Evolutionary conservation across 257 asterid species (phyloP), one percentile per base, ranked within the genome.

Genomic region (Linderniella brevidens): DNA sequence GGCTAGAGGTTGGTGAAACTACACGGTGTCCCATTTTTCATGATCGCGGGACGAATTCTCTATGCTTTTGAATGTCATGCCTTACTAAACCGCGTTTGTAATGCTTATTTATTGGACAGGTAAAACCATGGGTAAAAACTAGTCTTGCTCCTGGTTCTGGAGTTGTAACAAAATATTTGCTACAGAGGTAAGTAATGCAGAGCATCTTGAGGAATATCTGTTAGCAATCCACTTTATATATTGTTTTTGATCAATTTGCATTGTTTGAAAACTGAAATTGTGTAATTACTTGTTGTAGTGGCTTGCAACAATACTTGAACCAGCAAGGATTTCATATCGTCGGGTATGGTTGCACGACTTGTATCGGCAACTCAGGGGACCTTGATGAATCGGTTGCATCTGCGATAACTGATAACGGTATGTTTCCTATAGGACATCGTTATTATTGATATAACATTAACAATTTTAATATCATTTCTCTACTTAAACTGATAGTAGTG

Each of bases 61-160:
- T n/a, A n/a, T n/a, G n/a, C n/a, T n/a, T n/a, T n/a, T n/a, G n/a
- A n/a, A n/a, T n/a, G n/a, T n/a, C n/a, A n/a, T n/a, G n/a, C n/a
- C n/a, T n/a, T n/a, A n/a, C n/a, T n/a, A n/a, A n/a, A n/a, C n/a
- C n/a, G n/a, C 51, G 17, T 46, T 29, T 17, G 1, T 8, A 15
- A 3, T 46, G 15, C 4, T 39, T 13, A 10, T 39, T 39, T 13
- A 50, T 49, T 58, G 46, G 46, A 61, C 71, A 86, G 97, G 97
- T 86, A 36, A 87, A 87, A 68, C 95, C 95, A 39, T 87, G 97
- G 97, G 69, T 87, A 14, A 83, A 87, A 64, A 87, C 97, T 40
- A 87, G 97, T 69, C 86, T 87, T 64, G 97, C 86, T 40, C 97
- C 97, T n/a, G 97, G 95, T 29, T 87, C 95, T 41, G 97, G 95